phyloP scores from a whole-genome alignment of 2,329 filamentous ascomycete species.

The Aspergillus ibericus region DNA sequence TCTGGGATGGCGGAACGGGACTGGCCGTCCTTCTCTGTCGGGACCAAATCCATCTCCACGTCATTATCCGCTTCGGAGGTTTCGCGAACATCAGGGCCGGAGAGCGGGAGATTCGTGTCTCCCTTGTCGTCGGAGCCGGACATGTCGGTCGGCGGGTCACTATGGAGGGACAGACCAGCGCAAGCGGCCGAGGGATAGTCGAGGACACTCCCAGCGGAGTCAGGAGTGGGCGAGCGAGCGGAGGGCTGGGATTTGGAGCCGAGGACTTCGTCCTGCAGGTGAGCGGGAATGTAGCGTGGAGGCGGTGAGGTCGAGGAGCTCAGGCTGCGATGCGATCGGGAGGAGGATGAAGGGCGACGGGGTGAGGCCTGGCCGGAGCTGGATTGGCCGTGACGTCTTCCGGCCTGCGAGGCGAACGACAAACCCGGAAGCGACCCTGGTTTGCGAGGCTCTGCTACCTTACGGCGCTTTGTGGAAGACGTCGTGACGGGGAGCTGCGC shows the following conservation, averaged over 20 bases:
- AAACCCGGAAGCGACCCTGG: constrained; percentile 34
- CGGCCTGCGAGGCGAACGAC: constrained; percentile 33
- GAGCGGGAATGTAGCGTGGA: constrained; percentile 55
- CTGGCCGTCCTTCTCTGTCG: constrained; percentile 17
- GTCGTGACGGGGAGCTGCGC: constrained; percentile 51
- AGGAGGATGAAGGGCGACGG: constrained; percentile 24
- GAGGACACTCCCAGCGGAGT: constrained; percentile 26
- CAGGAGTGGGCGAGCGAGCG: constrained; percentile 38
- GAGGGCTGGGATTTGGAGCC: constrained; percentile 33
- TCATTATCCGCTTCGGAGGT: constrained; percentile 33
- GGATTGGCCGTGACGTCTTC: constrained; percentile 36
- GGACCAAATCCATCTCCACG: constrained; percentile 25
- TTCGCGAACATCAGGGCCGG: constrained; percentile 27
- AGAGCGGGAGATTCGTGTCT: constrained; percentile 23
- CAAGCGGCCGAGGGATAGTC: constrained; percentile 54
- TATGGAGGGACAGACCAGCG: constrained; percentile 52
- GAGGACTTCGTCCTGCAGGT: constrained; percentile 55
- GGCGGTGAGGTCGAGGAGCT: constrained; percentile 33
- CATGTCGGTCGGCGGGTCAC: constrained; percentile 47
- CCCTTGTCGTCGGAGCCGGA: constrained; percentile 35
- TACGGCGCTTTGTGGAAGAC: constrained; percentile 53
- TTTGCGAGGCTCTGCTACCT: constrained; percentile 46
- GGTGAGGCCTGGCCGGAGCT: constrained; percentile 25
- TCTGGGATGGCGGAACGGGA: constrained; percentile 33
- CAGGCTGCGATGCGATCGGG: constrained; percentile 26